Conservation (phyloP, 2,329 filamentous ascomycete species). For the Aspergillus pseudotamarii region DNA sequence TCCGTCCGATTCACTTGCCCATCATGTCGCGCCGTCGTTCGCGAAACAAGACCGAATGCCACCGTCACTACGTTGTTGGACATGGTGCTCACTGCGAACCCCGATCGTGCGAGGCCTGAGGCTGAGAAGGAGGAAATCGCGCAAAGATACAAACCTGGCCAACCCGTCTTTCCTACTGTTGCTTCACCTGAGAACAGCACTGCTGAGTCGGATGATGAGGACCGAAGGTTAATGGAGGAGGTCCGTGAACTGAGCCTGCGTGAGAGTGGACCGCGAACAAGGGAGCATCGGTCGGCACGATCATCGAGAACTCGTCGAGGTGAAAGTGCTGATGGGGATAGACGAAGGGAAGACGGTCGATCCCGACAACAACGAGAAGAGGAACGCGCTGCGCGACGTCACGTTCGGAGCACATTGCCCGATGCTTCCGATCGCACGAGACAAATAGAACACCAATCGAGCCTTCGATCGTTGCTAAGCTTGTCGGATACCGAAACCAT, state of each 20-base stretch:
- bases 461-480: constrained; percentile 80
- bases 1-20: constrained; percentile 78
- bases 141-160: constrained; percentile 76
- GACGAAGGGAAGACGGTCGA: constrained; percentile 29
- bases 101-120: constrained; percentile 68
- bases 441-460: constrained; percentile 85
- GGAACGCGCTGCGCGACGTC: constrained; percentile 33
- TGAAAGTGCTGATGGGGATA: constrained; percentile 41
- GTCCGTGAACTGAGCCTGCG: constrained; percentile 74
- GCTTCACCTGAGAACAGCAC: constrained; percentile 40
- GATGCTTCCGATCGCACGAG: constrained; percentile 46
- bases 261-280: constrained; percentile 32
- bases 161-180: constrained; percentile 72
- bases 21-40: constrained; percentile 83
- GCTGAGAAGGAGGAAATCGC: constrained; percentile 77
- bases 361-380: constrained; percentile 30
- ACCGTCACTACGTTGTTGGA: constrained; percentile 87
- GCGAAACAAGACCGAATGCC: constrained; percentile 86
- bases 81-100: constrained; percentile 81
- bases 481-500: constrained; percentile 76
- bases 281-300: constrained; percentile 27
- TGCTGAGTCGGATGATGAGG: constrained; percentile 57
- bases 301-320: constrained; percentile 30
- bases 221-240: constrained; percentile 70
- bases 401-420: constrained; percentile 22